Base-by-base conservation (phyloP, 371 early-diverging fungal species). In the Rhizopus sp. region DNA sequence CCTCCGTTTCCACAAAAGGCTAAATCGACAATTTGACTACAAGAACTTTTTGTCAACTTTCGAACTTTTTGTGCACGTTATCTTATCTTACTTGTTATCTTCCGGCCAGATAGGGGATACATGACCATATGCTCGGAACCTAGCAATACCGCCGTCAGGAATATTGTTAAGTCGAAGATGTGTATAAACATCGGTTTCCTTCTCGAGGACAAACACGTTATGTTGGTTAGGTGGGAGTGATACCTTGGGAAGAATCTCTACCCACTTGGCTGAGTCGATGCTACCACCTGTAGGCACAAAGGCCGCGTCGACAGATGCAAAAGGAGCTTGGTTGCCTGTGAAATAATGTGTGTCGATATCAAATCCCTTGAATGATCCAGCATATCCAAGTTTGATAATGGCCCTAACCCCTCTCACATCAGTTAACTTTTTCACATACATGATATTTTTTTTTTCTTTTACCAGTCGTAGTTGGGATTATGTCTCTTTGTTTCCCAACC, bases 401-500 rank as follows among this genome's bases (percentile, higher is more conserved):
- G 87, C 88, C 75, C 75, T 74, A 52, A 4, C 29, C 13, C 15
- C 48, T n/a, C n/a, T 12, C 35, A 31, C 4, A 47, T 3, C 16
- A 13, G 16, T 59, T 30, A 13, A 12, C 38, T 29, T 13, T 23
- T 51, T 51, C 29, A 30, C 2, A 30, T 13, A 37, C 38, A n/a
- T 33, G 4, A 55, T 59, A n/a, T n/a, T n/a, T n/a, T n/a, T 38
- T 35, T 32, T 45, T 10, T 33, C 29, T 38, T 52, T 64, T 72
- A 74, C 85, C 95, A 94, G 73, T 96, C 94, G 52, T 85, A 84
- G 34, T 80, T 73, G 32, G 86, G 74, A 68, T 90, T 84, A 66
- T 96, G 95, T 58, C 96, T 88, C 64, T 91, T 87, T 37, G 93
- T 84, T 70, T 94, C 95, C 96, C 96, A 96, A 15, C 93, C 94